phyloP scores from a whole-genome alignment of 2,329 filamentous ascomycete species.

The Aspergillus hortae region DNA sequence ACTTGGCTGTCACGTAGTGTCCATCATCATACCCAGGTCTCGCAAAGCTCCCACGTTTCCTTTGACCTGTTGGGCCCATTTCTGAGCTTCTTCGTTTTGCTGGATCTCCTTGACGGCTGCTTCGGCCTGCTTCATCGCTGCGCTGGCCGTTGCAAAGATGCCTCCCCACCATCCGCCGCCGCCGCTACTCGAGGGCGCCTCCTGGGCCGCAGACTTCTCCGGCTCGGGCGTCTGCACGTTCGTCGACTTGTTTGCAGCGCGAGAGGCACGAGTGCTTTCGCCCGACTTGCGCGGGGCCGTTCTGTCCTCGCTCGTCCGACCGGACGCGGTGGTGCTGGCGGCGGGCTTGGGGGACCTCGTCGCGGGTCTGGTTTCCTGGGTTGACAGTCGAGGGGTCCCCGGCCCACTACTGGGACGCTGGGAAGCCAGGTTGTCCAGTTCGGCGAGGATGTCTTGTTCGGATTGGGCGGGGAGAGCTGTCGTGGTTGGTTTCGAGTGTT shows the following conservation, averaged over 20 bases:
- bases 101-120: slow-evolving; percentile 92
- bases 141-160: slow-evolving; percentile 72
- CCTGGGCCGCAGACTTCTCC: slow-evolving; percentile 46
- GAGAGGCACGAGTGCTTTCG: slow-evolving; percentile 70
- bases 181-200: slow-evolving; percentile 43
- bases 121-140: slow-evolving; percentile 81
- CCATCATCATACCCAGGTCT: slow-evolving; percentile 60
- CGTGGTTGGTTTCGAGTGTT: slow-evolving; percentile 24
- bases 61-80: slow-evolving; percentile 90
- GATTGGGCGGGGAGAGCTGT: slow-evolving; percentile 24
- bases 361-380: slow-evolving; percentile 49
- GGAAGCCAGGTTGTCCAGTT: slow-evolving; percentile 75
- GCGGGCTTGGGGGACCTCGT: slow-evolving; percentile 52
- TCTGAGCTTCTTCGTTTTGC: slow-evolving; percentile 92
- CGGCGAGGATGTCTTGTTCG: slow-evolving; percentile 77
- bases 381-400: slow-evolving; percentile 70
- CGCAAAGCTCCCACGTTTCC: slow-evolving; percentile 79
- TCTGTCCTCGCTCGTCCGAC: slow-evolving; percentile 64
- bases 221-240: slow-evolving; percentile 36
- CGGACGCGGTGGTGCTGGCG: slow-evolving; percentile 38
- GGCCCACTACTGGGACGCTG: slow-evolving; percentile 69
- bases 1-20: no score
- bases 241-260: slow-evolving; percentile 68
- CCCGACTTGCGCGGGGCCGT: slow-evolving; percentile 63
- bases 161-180: slow-evolving; percentile 90